Evolutionary conservation across 768 basidiomycete species (phyloP).

Genomic region (Trametes sanguinea): DNA sequence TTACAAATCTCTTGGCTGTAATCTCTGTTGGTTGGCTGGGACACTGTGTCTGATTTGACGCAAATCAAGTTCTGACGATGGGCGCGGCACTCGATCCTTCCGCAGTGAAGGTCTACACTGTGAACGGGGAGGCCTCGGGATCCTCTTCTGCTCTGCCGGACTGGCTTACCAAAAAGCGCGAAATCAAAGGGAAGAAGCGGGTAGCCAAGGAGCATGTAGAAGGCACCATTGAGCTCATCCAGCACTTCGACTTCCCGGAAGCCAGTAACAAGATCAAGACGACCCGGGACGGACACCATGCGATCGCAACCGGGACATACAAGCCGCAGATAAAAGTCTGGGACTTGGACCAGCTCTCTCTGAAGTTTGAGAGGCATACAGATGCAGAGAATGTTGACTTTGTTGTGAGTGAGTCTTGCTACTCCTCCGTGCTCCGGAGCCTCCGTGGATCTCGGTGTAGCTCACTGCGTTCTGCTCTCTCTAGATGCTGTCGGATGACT

Average conservation of each 20-base stretch:
- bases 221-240: slow-evolving; percentile 86
- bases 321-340: slow-evolving; percentile 97
- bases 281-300: slow-evolving; percentile 90
- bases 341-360: slow-evolving; percentile 88
- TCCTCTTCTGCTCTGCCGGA: slow-evolving; percentile 92
- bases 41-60: too few species aligned
- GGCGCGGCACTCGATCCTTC: slow-evolving; percentile 33
- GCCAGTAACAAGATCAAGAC: slow-evolving; percentile 90
- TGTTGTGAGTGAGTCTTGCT: slow-evolving; percentile 71
- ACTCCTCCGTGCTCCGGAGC: not conserved
- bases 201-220: slow-evolving; percentile 72
- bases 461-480: not conserved
- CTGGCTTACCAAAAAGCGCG: slow-evolving; percentile 82
- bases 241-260: slow-evolving; percentile 97
- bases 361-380: slow-evolving; percentile 95
- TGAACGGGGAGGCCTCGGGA: slow-evolving; percentile 87
- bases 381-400: slow-evolving; percentile 99
- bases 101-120: slow-evolving; percentile 87
- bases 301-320: slow-evolving; percentile 93
- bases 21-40: too few species aligned
- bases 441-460: not conserved
- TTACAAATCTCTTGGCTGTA: too few species aligned
- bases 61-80: slow-evolving; percentile 3
- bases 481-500: slow-evolving; percentile 94
- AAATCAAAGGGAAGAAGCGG: slow-evolving; percentile 65